Evolutionary conservation across 352 stramenopile species (phyloP), one percentile per base, ranked within the genome.

Genomic region (Globisporangium orthogonon): DNA sequence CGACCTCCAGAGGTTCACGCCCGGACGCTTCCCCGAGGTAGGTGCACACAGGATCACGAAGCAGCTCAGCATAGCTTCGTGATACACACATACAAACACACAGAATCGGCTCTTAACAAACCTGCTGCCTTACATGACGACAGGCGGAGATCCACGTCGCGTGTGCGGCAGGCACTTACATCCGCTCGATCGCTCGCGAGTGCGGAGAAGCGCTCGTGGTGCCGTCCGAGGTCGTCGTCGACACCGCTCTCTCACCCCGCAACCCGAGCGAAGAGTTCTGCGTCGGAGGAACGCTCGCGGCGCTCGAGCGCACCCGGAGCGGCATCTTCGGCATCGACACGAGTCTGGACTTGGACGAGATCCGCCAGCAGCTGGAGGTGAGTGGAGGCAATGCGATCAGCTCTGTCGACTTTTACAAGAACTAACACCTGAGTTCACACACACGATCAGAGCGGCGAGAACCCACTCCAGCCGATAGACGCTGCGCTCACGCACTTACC

Each of bases 111-210:
- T 23, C 23, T 23, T 23, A 23, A 23, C 35, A 40, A 7, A 11
- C 7, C 35, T 40, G 35, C 4, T 14, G 35, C 35, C 35, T 13
- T 14, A 11, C 23, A 37, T 41, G 28, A 17, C 33, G 10, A 3
- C 35, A 72, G 63, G 70, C 60, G 5, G 78, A 65, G 3, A 78
- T 95, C 35, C 58, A 66, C 17, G 83, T 94, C 35, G 68, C 64
- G 3, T 95, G 86, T 56, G 83, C 73, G 43, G 73, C 70, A 37
- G 86, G 86, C 17, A 95, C 86, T 15, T 95, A 95, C 63, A 91
- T 95, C 57, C 82, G 86, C 17, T 94, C 83, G 4, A 95, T 95
- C 55, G 86, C 86, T 1, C 78, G 86, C 6, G 86, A 95, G 60
- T 91, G 82, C 41, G 86, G 86, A 7, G 83, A 95, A 54, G 70